These are phyloP conservation scores for Naegleria fowleri DNA, from an alignment of 208 protist genomes.

Conservation along the genomic window DNA sequence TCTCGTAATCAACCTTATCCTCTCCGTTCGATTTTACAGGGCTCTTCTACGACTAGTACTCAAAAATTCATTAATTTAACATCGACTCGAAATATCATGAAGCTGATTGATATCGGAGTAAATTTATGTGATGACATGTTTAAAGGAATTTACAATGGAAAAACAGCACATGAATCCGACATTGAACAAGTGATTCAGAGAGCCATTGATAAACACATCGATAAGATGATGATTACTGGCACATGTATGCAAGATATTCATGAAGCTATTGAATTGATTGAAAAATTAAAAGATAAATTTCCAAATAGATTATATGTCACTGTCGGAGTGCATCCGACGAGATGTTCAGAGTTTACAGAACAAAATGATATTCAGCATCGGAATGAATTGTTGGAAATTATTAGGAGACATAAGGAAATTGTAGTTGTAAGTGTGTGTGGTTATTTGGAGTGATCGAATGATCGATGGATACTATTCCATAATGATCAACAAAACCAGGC, in stretches of 20 bases:
- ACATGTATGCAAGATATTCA: constrained; percentile 55
- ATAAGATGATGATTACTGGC: constrained; percentile 64
- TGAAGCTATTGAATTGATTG: constrained; percentile 57
- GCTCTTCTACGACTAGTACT: too few species aligned
- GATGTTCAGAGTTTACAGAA: constrained; percentile 60
- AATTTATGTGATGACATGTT: constrained; percentile 75
- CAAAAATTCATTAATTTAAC: too few species aligned
- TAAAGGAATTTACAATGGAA: constrained; percentile 59
- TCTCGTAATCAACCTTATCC: too few species aligned
- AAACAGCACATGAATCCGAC: constrained; percentile 53
- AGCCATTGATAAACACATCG: constrained; percentile 52
- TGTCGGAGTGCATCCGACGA: constrained; percentile 77
- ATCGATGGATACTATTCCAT: background rate
- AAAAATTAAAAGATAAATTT: constrained; percentile 25
- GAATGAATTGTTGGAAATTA: constrained; percentile 23
- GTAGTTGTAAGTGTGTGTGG: constrained; percentile 29
- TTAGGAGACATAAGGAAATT: constrained; percentile 28
- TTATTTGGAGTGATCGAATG: too few species aligned
- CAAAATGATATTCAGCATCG: constrained; percentile 26
- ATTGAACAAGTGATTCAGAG: constrained; percentile 58
- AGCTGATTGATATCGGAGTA: constrained; percentile 69
- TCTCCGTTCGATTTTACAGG: too few species aligned
- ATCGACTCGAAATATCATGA: background rate
- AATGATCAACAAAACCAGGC: background rate
- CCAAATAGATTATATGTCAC: constrained; percentile 49